Evolutionary conservation across 345 rosid species (phyloP).

Genomic region (Gossypium sturtianum): DNA sequence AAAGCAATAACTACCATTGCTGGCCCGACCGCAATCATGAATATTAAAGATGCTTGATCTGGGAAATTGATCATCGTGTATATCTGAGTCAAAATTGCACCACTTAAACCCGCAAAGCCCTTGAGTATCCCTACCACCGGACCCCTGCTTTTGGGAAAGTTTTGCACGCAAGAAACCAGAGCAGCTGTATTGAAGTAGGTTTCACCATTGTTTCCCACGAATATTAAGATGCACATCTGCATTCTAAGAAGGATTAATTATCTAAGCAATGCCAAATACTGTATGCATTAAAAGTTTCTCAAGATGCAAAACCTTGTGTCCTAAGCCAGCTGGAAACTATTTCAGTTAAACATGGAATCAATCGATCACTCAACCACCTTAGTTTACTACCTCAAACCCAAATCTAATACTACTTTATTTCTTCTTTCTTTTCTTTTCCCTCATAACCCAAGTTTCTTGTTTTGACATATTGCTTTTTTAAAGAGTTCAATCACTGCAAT

Average conservation of each 20-base stretch:
- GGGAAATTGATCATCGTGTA: conserved; percentile 71
- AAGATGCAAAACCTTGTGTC: not conserved
- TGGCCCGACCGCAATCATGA: conserved; percentile 97
- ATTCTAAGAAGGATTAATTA: conserved; percentile 12
- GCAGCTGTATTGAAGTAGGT: conserved; percentile 95
- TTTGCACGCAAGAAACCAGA: conserved; percentile 90
- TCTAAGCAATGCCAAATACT: conserved; percentile 2
- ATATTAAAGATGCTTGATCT: conserved; percentile 72
- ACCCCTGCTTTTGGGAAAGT: conserved; percentile 95
- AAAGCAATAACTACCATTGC: conserved; percentile 61
- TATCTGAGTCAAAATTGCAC: conserved; percentile 88
- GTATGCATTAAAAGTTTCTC: conserved; percentile 1
- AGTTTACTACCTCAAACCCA: not conserved
- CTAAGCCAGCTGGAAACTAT: not conserved
- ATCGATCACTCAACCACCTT: not conserved
- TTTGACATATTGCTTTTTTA: not conserved
- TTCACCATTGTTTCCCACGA: conserved; percentile 88
- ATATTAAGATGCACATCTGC: conserved; percentile 94
- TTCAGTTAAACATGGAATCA: not conserved
- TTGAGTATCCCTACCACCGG: conserved; percentile 97
- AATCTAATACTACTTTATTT: not conserved
- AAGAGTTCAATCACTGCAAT: not conserved
- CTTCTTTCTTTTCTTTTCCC: not conserved
- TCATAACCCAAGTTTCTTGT: not conserved
- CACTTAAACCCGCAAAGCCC: conserved; percentile 96